Evolutionary conservation across 2,329 filamentous ascomycete species (phyloP), one percentile per base, ranked within the genome.

Genomic region (Zymoseptoria ardabiliae): DNA sequence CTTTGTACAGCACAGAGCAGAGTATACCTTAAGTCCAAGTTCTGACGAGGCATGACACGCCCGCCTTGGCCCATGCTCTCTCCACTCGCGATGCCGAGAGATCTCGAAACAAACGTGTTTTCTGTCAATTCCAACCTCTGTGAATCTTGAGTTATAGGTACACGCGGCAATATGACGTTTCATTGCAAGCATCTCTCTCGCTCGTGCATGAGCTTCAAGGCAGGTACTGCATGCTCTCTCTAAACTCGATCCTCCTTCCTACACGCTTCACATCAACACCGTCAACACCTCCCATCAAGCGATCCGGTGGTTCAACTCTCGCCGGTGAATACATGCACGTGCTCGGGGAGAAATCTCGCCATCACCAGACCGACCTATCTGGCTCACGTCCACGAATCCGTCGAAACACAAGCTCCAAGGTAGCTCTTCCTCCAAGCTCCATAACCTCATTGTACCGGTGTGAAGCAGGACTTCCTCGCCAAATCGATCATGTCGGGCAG

Each of bases 401-500:
- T 45, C 35, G 35, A 45, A 7, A 45, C 1, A 13, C 35, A n/a
- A 45, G 35, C 35, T 28, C 25, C 25, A 28, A 28, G 25, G 25
- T 28, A 28, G 25, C 25, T 28, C 25, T 28, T 28, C 35, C 17
- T 45, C 35, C 13, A 17, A 45, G 35, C 11, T 45, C 35, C 35
- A 45, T 4, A 45, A 45, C 13, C 35, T 41, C 35, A 41, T 41
- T 13, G 13, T n/a, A 45, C 35, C 35, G 35, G 35, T 45, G 35
- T 45, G 35, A 45, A 45, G 35, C 35, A 6, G 35, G 17, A n/a
- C 35, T 45, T 45, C 35, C 35, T 4, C 35, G n/a, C 50, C 17
- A 21, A 19, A 11, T 51, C 52, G 56, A 64, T n/a, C 56, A 72
- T 72, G 70, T 70, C 68, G 6, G 68, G 69, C 25, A 55, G 63